Conservation (phyloP, 768 basidiomycete genomes). For the Mycena venus region DNA sequence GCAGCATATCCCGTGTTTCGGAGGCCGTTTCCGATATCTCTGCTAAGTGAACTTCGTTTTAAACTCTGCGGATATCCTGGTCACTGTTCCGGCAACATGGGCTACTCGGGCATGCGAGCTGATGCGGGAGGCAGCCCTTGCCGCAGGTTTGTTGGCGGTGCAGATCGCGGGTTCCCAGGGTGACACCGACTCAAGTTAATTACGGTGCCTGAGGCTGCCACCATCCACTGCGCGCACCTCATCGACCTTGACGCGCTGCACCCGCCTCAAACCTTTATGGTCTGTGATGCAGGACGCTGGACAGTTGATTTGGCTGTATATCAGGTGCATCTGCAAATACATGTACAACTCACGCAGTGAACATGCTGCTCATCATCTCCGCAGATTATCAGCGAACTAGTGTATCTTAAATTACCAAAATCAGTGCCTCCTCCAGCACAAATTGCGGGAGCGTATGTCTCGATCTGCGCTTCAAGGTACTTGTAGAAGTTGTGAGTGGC, state of each 20-base stretch:
- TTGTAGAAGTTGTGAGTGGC: slow-evolving; percentile 67
- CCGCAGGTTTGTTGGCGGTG: slow-evolving; percentile 17
- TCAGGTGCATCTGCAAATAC: slow-evolving; percentile 54
- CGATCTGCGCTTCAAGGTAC: slow-evolving; percentile 87
- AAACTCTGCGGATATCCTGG: slow-evolving; percentile 26
- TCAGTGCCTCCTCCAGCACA: slow-evolving; percentile 88
- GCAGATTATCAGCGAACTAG: slow-evolving; percentile 82
- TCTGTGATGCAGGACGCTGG: slow-evolving; percentile 92
- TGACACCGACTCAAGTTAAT: slow-evolving; percentile 88
- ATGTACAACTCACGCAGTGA: no score
- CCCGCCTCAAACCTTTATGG: slow-evolving; percentile 88
- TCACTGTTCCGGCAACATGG: slow-evolving; percentile 28
- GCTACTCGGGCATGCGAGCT: slow-evolving; percentile 13
- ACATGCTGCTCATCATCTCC: slow-evolving; percentile 32
- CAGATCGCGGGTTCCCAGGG: slow-evolving; percentile 59
- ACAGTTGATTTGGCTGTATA: slow-evolving; percentile 64
- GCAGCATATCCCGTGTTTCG: background rate
- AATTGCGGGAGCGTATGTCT: slow-evolving; percentile 92
- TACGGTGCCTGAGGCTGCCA: slow-evolving; percentile 87
- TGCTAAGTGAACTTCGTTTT: slow-evolving; percentile 21
- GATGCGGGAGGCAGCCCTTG: slow-evolving; percentile 20
- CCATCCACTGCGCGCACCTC: slow-evolving; percentile 88
- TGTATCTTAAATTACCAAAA: slow-evolving; percentile 90
- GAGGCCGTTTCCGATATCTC: background rate
- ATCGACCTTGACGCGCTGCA: slow-evolving; percentile 84